These are phyloP conservation scores for Suillus cothurnatus DNA, from an alignment of 768 basidiomycete genomes.

Conservation along the genomic window DNA sequence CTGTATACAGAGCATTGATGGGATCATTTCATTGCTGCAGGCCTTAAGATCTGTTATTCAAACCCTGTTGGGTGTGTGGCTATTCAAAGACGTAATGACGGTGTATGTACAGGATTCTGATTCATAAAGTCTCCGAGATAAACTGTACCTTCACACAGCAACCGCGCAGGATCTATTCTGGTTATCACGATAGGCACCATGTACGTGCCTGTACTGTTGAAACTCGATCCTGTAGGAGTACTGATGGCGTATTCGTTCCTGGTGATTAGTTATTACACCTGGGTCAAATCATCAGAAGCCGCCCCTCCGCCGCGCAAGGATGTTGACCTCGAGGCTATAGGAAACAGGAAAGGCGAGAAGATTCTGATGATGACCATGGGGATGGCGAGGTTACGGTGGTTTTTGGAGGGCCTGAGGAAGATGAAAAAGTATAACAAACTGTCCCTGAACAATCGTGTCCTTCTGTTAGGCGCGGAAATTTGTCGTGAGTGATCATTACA, in stretches of 20 bases:
- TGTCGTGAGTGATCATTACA: not conserved
- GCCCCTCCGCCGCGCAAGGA: conserved; percentile 28
- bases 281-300: conserved; percentile 39
- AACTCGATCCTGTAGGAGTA: not conserved
- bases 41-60: conserved; percentile 84
- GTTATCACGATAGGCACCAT: conserved; percentile 71
- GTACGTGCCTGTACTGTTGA: conserved; percentile 37
- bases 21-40: conserved; percentile 37
- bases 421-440: conserved; percentile 18
- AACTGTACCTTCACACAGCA: conserved; percentile 39
- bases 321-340: conserved; percentile 44
- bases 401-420: conserved; percentile 32
- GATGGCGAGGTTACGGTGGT: conserved; percentile 20
- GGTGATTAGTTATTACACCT: conserved; percentile 55
- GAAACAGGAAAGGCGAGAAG: conserved; percentile 24
- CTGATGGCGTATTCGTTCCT: conserved; percentile 28
- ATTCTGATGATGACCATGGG: conserved; percentile 13
- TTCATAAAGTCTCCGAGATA: conserved; percentile 7
- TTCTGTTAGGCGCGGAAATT: not conserved
- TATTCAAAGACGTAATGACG: conserved; percentile 76
- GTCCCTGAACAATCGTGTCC: not conserved
- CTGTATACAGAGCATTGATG: conserved; percentile 6
- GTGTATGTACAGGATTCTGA: conserved; percentile 47
- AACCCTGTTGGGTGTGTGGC: conserved; percentile 74
- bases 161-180: conserved; percentile 64